Evolutionary conservation across 352 stramenopile genomes (phyloP).

Genomic region (Globisporangium parvum): DNA sequence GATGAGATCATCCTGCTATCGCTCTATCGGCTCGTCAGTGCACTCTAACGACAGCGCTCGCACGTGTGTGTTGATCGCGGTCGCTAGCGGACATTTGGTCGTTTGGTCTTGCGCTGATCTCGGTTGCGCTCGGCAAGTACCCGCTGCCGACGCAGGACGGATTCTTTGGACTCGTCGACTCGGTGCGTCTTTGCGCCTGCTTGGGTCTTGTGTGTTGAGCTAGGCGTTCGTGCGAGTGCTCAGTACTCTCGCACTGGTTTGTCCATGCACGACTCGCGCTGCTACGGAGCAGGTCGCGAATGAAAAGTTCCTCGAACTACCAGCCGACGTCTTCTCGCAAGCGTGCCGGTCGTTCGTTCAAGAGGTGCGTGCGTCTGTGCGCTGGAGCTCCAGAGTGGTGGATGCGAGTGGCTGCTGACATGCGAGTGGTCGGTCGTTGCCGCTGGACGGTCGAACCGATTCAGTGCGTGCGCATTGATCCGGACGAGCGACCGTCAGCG

Average conservation of each 20-base stretch:
- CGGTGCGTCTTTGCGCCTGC: constrained; percentile 26
- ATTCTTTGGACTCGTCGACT: constrained; percentile 86
- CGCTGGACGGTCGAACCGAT: neutral
- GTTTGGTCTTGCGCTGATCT: constrained; percentile 73
- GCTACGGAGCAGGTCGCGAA: constrained; percentile 52
- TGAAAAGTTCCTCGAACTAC: constrained; percentile 64
- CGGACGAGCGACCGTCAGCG: constrained; percentile 53
- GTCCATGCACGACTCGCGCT: too few species aligned
- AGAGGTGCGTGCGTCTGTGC: too few species aligned
- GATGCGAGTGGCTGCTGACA: neutral
- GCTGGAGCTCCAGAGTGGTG: too few species aligned
- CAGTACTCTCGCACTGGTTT: too few species aligned
- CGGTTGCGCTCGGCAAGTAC: constrained; percentile 77
- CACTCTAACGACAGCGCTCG: constrained; percentile 8
- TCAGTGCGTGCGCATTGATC: constrained; percentile 65
- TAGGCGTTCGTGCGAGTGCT: too few species aligned
- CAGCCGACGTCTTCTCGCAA: constrained; percentile 50
- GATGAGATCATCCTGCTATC: neutral
- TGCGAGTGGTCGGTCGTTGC: neutral
- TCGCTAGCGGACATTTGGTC: constrained; percentile 73
- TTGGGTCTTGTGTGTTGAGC: too few species aligned
- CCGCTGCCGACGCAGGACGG: constrained; percentile 81
- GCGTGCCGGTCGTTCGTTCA: constrained; percentile 70
- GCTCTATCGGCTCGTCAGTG: neutral
- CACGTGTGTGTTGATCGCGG: neutral